Conservation (phyloP, 306 rosid genomes). For the Fragaria ananassa region DNA sequence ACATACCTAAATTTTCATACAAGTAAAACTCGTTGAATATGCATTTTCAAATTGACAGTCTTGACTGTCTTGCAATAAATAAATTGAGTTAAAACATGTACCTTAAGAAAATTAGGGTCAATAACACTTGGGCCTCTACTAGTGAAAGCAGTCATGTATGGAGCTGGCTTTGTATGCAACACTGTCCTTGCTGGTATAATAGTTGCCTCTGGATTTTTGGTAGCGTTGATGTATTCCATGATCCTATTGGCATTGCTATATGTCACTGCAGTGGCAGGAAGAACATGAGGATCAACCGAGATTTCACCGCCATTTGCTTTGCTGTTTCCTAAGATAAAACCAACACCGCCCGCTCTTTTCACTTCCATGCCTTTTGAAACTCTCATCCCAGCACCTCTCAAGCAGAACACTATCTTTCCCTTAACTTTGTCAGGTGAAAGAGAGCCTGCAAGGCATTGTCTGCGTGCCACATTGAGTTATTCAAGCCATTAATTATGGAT, state of each 20-base stretch:
- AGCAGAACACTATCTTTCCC: conserved; percentile 80
- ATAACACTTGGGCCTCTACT: conserved; percentile 87
- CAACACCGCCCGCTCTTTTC: conserved; percentile 67
- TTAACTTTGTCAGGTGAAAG: conserved; percentile 54
- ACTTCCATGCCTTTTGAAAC: conserved; percentile 67
- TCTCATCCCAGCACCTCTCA: conserved; percentile 63
- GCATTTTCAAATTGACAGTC: background rate
- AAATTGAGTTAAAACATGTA: conserved; percentile 14
- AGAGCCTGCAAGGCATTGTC: conserved; percentile 60
- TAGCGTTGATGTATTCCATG: conserved; percentile 43
- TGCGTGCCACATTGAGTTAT: conserved; percentile 29
- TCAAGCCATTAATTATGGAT: background rate
- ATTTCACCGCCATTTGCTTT: conserved; percentile 42
- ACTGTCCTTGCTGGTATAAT: conserved; percentile 60
- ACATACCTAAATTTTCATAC: background rate
- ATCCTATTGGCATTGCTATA: conserved; percentile 45
- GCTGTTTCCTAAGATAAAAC: conserved; percentile 58
- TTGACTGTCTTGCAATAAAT: background rate
- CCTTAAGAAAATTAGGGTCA: conserved; percentile 82
- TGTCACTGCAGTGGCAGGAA: conserved; percentile 64
- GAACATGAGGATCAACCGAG: conserved; percentile 56
- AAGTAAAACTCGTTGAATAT: background rate
- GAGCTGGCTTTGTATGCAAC: conserved; percentile 69
- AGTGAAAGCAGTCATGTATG: conserved; percentile 64
- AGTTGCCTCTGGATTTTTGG: conserved; percentile 50